These are phyloP conservation scores for Diplosphaera chodatii DNA, from an alignment of 139 green algal genomes.

Conservation along the genomic window DNA sequence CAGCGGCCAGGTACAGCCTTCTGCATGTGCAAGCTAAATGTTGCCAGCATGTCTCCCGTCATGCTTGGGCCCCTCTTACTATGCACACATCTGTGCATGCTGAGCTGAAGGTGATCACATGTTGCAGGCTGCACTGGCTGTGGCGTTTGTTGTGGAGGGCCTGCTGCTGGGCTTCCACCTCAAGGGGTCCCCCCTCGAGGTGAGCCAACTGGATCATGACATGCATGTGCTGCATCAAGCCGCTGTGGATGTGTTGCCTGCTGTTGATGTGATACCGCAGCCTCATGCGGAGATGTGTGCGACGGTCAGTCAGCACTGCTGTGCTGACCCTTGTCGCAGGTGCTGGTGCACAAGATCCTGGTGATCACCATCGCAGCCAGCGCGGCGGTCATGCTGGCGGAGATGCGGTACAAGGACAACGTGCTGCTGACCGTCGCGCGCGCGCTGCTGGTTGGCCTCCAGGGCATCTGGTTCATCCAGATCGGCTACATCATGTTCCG, in stretches of 20 bases:
- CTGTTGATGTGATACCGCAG: too few relatives aligned
- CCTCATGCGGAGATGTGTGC: too few relatives aligned
- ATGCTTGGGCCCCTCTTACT: too few relatives aligned
- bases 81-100: too few relatives aligned
- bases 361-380: conserved; percentile 28
- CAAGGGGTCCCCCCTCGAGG: conserved; percentile 47
- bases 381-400: conserved; percentile 23
- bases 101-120: too few relatives aligned
- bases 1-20: background rate
- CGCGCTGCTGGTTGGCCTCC: conserved; percentile 33
- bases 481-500: conserved; percentile 42
- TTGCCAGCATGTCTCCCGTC: too few relatives aligned
- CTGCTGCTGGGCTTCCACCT: conserved; percentile 65
- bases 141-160: conserved; percentile 49
- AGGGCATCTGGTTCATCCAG: conserved; percentile 52
- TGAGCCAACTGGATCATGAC: too few relatives aligned
- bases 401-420: conserved; percentile 19
- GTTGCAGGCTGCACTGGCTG: conserved; percentile 41
- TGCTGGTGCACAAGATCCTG: conserved; percentile 50
- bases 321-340: background rate
- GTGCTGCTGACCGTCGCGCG: conserved; percentile 25
- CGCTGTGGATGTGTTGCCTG: too few relatives aligned
- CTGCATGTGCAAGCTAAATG: too few relatives aligned
- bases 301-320: too few relatives aligned
- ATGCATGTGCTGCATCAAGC: too few relatives aligned